phyloP scores from a whole-genome alignment of 2,329 filamentous ascomycete genomes.

The Venturia asperata region DNA sequence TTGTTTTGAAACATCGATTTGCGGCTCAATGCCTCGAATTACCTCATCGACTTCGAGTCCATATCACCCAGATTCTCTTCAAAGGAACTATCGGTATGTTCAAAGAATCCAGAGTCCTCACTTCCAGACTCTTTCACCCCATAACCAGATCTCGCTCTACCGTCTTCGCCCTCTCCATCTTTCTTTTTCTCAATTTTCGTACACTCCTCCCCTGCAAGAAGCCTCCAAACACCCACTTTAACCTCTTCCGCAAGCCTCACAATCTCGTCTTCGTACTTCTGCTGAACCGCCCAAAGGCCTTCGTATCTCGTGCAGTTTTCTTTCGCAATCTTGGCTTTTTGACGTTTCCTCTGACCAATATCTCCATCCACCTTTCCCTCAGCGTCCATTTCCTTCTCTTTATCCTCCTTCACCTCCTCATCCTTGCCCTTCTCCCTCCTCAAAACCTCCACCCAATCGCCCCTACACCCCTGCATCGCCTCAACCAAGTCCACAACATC shows the following conservation, averaged over 20 bases:
- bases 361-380: too few relatives aligned
- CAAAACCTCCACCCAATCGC: background rate
- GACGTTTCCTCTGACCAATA: too few relatives aligned
- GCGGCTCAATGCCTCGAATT: background rate
- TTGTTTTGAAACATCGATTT: background rate
- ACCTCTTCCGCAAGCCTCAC: conserved; percentile 1
- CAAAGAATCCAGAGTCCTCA: background rate
- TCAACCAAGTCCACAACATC: background rate
- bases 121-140: background rate
- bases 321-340: background rate
- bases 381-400: background rate
- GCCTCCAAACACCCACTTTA: background rate
- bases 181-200: background rate
- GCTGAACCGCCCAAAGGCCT: background rate
- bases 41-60: background rate
- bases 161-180: background rate
- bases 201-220: background rate
- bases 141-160: background rate
- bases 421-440: background rate
- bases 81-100: background rate
- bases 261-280: background rate
- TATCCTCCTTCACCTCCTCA: background rate
- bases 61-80: background rate
- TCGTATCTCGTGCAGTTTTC: background rate
- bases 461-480: background rate